These are phyloP conservation scores for Hirsutella minnesotensis DNA, from an alignment of 2,329 filamentous ascomycete genomes.

Conservation along the genomic window DNA sequence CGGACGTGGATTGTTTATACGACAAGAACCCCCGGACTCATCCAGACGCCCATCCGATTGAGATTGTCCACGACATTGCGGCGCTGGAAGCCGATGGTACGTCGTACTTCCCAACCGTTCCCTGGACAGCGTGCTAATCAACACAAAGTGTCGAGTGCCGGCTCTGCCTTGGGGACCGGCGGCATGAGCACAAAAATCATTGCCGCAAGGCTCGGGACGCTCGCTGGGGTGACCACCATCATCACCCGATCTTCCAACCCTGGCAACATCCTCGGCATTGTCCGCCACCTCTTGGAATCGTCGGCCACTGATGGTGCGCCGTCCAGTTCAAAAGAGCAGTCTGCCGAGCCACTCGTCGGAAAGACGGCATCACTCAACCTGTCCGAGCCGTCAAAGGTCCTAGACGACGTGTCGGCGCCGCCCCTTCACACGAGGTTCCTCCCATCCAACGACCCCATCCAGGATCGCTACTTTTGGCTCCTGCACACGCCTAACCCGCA, in stretches of 20 bases:
- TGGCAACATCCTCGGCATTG: constrained; percentile 80
- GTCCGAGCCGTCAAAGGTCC: constrained; percentile 10
- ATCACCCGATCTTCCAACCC: constrained; percentile 92
- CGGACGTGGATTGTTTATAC: constrained; percentile 94
- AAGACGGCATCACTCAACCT: constrained; percentile 31
- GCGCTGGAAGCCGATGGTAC: constrained; percentile 69
- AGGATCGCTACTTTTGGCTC: constrained; percentile 94
- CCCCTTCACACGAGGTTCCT: constrained; percentile 85
- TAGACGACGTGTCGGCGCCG: constrained; percentile 17
- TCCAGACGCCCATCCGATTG: constrained; percentile 77
- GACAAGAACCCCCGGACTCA: constrained; percentile 85
- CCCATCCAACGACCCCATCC: constrained; percentile 70
- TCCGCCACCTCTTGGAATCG: constrained; percentile 57
- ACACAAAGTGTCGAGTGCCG: constrained; percentile 65
- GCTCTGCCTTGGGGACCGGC: constrained; percentile 81
- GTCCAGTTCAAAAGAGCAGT: constrained; percentile 11
- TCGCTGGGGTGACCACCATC: constrained; percentile 88
- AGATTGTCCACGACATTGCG: constrained; percentile 82
- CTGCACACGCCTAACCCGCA: constrained; percentile 84
- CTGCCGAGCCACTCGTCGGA: constrained; percentile 23
- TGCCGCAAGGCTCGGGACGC: constrained; percentile 81
- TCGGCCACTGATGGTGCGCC: constrained; percentile 2
- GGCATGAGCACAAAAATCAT: constrained; percentile 98
- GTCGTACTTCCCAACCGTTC: constrained; percentile 3
- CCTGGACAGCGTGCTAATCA: constrained; percentile 7